Conservation (phyloP, 768 basidiomycete genomes). For the Auriscalpium vulgare region DNA sequence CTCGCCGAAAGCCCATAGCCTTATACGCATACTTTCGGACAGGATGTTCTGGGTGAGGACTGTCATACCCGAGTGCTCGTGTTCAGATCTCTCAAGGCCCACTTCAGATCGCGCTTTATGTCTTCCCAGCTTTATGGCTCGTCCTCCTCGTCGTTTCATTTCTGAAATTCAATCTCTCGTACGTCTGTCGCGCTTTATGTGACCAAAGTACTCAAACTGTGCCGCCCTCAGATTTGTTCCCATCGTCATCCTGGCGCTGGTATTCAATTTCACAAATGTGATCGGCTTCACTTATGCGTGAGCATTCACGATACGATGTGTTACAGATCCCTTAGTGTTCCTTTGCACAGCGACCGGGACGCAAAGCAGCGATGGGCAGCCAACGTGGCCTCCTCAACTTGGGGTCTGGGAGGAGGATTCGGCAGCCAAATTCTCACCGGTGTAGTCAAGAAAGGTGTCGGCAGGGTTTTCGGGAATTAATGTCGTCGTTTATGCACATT, state of each 20-base stretch:
- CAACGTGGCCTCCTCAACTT: constrained; percentile 56
- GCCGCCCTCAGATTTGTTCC: constrained; percentile 69
- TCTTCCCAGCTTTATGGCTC: constrained; percentile 84
- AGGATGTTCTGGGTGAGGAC: constrained; percentile 89
- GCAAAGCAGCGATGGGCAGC: constrained; percentile 90
- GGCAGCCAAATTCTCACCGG: constrained; percentile 81
- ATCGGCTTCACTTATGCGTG: constrained; percentile 95
- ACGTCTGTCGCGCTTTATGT: constrained; percentile 24
- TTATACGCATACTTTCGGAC: background rate
- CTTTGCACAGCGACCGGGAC: constrained; percentile 64
- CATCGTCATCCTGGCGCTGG: constrained; percentile 86
- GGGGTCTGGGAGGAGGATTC: constrained; percentile 72
- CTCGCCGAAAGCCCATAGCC: background rate
- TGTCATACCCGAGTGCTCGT: background rate
- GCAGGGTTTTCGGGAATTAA: constrained; percentile 58
- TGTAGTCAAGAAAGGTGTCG: constrained; percentile 74
- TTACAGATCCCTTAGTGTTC: background rate
- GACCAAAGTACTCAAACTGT: constrained; percentile 7
- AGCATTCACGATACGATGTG: constrained; percentile 17
- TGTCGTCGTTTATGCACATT: too few relatives aligned
- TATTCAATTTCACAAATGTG: constrained; percentile 95
- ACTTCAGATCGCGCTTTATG: constrained; percentile 74
- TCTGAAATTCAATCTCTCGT: constrained; percentile 85
- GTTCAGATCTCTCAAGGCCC: background rate
- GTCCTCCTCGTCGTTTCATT: constrained; percentile 83